Conservation (phyloP, 768 basidiomycete genomes). For the Naganishia randhawae region DNA sequence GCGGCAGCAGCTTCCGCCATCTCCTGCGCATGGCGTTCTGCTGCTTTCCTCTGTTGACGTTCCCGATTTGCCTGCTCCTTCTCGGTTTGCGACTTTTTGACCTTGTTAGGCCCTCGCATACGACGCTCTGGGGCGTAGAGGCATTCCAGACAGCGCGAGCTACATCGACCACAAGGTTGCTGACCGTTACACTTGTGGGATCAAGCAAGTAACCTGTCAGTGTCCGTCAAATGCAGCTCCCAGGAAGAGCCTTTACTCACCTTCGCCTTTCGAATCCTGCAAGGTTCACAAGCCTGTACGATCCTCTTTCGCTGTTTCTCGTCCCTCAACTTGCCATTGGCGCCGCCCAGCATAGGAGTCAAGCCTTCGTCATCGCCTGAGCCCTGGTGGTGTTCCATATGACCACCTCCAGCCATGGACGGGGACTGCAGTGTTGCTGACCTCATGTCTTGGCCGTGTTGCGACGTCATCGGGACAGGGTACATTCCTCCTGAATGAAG, state of each 20-base stretch:
- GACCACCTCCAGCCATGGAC: slow-evolving; percentile 1
- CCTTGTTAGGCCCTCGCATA: slow-evolving; percentile 40
- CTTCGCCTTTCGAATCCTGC: slow-evolving; percentile 47
- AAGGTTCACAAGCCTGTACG: slow-evolving; percentile 49
- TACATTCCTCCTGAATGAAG: slow-evolving; percentile 19
- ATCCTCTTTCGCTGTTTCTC: slow-evolving; percentile 42
- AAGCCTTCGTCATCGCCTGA: slow-evolving; percentile 19
- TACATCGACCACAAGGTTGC: slow-evolving; percentile 41
- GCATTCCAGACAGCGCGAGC: slow-evolving; percentile 33
- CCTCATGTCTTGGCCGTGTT: slow-evolving; percentile 11
- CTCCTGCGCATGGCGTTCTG: slow-evolving; percentile 18
- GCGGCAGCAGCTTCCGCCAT: slow-evolving; percentile 4
- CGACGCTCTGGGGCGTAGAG: slow-evolving; percentile 35
- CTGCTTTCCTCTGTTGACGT: slow-evolving; percentile 13
- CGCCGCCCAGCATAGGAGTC: slow-evolving; percentile 23
- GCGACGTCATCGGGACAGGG: slow-evolving; percentile 3
- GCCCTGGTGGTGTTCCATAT: slow-evolving; percentile 14
- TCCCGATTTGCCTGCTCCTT: slow-evolving; percentile 23
- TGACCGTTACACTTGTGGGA: slow-evolving; percentile 41
- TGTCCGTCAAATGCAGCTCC: neutral
- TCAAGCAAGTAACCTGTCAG: neutral
- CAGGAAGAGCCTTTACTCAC: slow-evolving; percentile 32
- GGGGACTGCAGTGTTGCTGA: slow-evolving; percentile 13
- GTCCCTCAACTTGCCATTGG: slow-evolving; percentile 27
- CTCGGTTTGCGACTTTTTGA: slow-evolving; percentile 29